Conservation (phyloP, 441 rosid genomes). For the Euphorbia celastroides region DNA sequence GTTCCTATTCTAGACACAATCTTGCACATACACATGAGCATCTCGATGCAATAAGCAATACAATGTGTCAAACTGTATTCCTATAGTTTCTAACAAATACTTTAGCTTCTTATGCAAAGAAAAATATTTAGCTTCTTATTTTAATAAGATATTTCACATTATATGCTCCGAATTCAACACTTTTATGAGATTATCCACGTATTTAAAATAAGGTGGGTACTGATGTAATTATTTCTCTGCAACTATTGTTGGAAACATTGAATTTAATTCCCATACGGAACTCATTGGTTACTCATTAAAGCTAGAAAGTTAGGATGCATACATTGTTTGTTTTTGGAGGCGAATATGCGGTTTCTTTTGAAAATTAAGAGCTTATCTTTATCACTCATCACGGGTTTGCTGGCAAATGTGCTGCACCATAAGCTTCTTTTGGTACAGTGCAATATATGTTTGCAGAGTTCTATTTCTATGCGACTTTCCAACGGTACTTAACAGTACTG, state of each 20-base stretch:
- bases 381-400: background rate
- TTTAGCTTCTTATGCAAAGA: background rate
- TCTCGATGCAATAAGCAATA: no score
- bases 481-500: no score
- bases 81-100: background rate
- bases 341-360: background rate
- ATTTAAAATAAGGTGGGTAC: background rate
- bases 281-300: conserved; percentile 65
- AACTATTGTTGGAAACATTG: conserved; percentile 30
- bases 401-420: background rate
- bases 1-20: no score
- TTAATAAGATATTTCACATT: background rate
- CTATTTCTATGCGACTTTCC: no score
- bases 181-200: background rate
- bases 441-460: no score
- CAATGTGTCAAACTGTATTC: no score
- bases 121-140: background rate
- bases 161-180: background rate
- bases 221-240: conserved; percentile 19
- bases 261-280: conserved; percentile 48
- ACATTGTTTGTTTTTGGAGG: background rate
- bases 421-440: no score
- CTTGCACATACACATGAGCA: no score
- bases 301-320: conserved; percentile 51
- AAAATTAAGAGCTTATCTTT: background rate